A percentile compares a stretch with the other conserved stretches of the same genome.
Evolutionary conservation across 2,329 filamentous ascomycete species (phyloP).

Genomic region (Helminthosporium solani): DNA sequence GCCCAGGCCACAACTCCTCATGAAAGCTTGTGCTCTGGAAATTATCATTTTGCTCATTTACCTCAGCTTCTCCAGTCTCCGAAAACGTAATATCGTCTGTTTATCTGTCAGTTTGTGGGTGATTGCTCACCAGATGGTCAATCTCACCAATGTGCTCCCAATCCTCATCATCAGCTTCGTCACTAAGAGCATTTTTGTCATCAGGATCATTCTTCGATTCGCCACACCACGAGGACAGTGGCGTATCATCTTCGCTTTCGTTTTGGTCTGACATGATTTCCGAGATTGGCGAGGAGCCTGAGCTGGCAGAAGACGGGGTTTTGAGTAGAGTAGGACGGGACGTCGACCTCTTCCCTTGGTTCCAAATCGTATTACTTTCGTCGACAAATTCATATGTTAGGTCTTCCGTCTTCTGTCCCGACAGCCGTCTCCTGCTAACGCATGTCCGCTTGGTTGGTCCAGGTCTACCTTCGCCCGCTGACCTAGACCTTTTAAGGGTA

Average conservation of each 20-base stretch:
- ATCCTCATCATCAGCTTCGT: conserved; percentile 3
- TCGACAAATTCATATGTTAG: conserved; percentile 11
- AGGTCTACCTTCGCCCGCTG: conserved; percentile 7
- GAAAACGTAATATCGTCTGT: conserved; percentile 10
- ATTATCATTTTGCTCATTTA: conserved; percentile 9
- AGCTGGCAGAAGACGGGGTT: conserved; percentile 9
- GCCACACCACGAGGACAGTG: conserved; percentile 6
- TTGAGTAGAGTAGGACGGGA: conserved; percentile 7
- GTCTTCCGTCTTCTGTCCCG: conserved; percentile 6
- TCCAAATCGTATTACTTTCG: conserved; percentile 11
- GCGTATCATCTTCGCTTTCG: conserved; percentile 9
- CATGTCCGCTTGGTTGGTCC: conserved; percentile 2
- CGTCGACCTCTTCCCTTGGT: conserved; percentile 5
- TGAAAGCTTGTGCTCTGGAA: conserved; percentile 9
- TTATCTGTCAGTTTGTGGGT: conserved; percentile 11
- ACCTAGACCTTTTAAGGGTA: conserved; percentile 12
- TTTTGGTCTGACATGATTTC: not conserved
- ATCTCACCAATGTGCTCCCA: conserved; percentile 10
- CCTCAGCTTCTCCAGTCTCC: conserved; percentile 5
- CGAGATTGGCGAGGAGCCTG: not conserved
- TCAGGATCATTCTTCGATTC: conserved; percentile 9
- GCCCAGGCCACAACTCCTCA: conserved; percentile 6
- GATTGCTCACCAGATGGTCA: conserved; percentile 10
- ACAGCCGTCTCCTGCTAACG: conserved; percentile 7
- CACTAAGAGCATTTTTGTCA: conserved; percentile 2